phyloP scores from a whole-genome alignment of 2,329 filamentous ascomycete species.

The Colletotrichum sp. region DNA sequence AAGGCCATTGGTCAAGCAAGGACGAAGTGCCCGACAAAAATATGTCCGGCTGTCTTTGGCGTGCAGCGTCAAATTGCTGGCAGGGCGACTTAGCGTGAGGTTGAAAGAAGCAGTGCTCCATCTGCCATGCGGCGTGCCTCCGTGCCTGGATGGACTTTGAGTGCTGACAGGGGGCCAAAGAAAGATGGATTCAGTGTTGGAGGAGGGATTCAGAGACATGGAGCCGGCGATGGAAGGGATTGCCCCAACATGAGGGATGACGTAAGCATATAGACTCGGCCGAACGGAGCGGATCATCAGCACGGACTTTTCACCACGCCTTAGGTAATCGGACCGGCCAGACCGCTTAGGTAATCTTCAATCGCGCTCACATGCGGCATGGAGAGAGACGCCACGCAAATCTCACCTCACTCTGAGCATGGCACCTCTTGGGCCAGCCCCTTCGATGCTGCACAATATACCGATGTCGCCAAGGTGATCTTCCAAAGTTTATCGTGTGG shows the following conservation, averaged over 20 bases:
- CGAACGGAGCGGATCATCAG: background rate
- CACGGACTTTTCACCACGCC: background rate
- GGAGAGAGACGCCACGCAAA: background rate
- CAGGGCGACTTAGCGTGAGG: background rate
- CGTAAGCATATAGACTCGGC: background rate
- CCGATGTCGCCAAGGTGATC: background rate
- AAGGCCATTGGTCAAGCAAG: background rate
- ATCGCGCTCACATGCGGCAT: background rate
- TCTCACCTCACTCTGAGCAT: accelerated
- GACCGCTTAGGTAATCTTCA: background rate
- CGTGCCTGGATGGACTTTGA: background rate
- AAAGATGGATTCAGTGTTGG: background rate
- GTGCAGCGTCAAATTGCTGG: background rate
- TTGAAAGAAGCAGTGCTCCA: background rate
- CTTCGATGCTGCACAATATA: background rate
- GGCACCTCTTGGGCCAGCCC: background rate
- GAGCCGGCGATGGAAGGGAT: background rate
- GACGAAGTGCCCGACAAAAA: background rate
- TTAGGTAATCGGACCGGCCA: background rate
- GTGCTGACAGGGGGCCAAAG: background rate
- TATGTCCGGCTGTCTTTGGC: background rate
- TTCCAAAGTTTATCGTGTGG: background rate
- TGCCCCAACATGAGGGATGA: background rate
- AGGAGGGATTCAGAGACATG: background rate
- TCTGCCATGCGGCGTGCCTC: background rate